Evolutionary conservation across 148 eudicot genomes (phyloP), one percentile per base, ranked within the genome.

Genomic region (Camellia sinensis): DNA sequence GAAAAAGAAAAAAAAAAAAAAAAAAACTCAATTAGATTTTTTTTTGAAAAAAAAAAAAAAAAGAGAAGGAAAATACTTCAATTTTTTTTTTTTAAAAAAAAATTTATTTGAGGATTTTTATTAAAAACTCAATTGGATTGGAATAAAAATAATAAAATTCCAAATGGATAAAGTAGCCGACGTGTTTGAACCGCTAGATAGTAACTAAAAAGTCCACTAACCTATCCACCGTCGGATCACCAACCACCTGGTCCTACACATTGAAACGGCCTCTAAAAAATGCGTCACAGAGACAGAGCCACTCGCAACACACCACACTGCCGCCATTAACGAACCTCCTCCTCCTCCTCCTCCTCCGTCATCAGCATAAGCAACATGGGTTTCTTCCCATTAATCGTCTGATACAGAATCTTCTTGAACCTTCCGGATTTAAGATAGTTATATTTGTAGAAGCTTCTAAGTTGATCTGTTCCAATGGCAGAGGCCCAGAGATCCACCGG

Each of bases 401-500:
- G 53, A 37, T 8, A 4, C 65, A 48, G 45, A 61, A 56, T 41
- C 21, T 57, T 67, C 77, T 80, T 10, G 63, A 73, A 73, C 3
- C 3, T 76, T 75, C 70, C 3, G 19, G 22, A 19, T n/a, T n/a
- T 2, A 18, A 48, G 22, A 3, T 3, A 45, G 19, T 75, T 21
- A 29, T 21, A 29, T 7, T 75, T 57, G 41, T 46, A 44, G 67
- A 75, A 60, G 41, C 54, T 75, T 5, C 7, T 6, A 46, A 52
- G n/a, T 15, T 14, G 22, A 44, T 41, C 48, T 0, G 70, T 11
- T 19, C 56, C 82, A 37, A 86, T 86, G 88, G 86, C 76, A 37
- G 82, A 80, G 19, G 54, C 10, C 40, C 61, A 50, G 63, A 84
- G 82, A 45, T 71, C 61, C 22, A 50, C 44, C 10, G 95, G 95